phyloP scores from a whole-genome alignment of 1,139 yeast genomes.

The Scheffersomyces titani region DNA sequence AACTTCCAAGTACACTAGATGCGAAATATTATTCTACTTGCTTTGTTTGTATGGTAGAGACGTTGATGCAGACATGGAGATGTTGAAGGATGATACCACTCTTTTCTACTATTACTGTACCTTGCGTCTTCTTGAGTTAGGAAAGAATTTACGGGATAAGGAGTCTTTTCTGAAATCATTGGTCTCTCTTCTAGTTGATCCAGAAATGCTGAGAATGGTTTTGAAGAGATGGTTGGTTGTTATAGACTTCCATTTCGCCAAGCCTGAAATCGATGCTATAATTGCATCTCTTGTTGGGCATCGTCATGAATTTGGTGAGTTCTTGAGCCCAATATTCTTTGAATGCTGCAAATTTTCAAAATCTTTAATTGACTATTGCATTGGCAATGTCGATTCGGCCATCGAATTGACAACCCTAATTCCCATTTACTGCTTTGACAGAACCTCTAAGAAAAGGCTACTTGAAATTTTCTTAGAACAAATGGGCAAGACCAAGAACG shows the following conservation, averaged over 20 bases:
- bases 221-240: constrained; percentile 61
- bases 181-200: constrained; percentile 19
- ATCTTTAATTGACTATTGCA: background rate
- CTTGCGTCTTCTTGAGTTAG: constrained; percentile 52
- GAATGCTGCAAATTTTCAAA: background rate
- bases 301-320: background rate
- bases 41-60: constrained; percentile 50
- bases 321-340: background rate
- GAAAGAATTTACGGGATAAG: constrained; percentile 20
- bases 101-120: constrained; percentile 38
- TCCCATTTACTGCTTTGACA: constrained; percentile 55
- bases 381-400: background rate
- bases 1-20: constrained; percentile 19
- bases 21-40: constrained; percentile 51
- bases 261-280: constrained; percentile 8
- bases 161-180: constrained; percentile 21
- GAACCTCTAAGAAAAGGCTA: constrained; percentile 35
- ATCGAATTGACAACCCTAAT: constrained; percentile 21
- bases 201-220: constrained; percentile 21
- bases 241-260: constrained; percentile 35
- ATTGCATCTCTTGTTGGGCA: background rate
- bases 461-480: constrained; percentile 13
- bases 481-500: background rate
- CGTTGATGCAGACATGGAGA: constrained; percentile 10
- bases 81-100: background rate